A percentile compares a stretch with the other conserved stretches of the same genome.
These are phyloP conservation scores for Amanita molliuscula DNA, from an alignment of 768 basidiomycete genomes.

Conservation along the genomic window DNA sequence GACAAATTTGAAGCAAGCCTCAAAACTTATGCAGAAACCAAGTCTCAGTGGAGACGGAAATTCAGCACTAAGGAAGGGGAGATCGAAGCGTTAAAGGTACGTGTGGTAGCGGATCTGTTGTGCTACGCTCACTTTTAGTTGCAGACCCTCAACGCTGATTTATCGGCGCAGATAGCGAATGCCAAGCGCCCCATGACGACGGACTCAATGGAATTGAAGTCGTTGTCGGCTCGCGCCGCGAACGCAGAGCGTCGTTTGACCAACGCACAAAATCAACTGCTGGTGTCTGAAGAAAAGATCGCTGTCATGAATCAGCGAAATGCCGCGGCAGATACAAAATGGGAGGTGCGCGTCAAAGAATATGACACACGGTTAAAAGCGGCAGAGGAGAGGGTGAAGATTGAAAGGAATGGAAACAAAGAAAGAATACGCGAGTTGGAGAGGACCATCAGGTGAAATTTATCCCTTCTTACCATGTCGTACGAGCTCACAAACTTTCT, in stretches of 20 bases:
- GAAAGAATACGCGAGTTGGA: constrained; percentile 71
- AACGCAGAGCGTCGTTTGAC: constrained; percentile 86
- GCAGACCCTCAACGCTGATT: constrained; percentile 65
- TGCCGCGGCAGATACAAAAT: constrained; percentile 68
- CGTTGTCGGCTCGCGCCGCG: constrained; percentile 60
- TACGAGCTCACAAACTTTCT: constrained; percentile 1
- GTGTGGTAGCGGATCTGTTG: constrained; percentile 9
- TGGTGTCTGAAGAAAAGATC: constrained; percentile 78
- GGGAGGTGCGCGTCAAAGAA: constrained; percentile 93
- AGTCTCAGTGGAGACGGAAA: constrained; percentile 76
- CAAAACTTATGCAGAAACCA: constrained; percentile 73
- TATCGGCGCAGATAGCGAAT: constrained; percentile 56
- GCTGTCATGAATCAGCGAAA: constrained; percentile 65
- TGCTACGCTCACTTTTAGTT: neutral
- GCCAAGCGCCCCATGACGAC: constrained; percentile 49
- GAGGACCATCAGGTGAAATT: constrained; percentile 50
- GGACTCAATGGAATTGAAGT: constrained; percentile 61
- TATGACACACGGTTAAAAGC: constrained; percentile 74
- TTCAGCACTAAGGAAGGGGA: constrained; percentile 82
- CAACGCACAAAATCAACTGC: constrained; percentile 76
- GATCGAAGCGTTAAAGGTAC: constrained; percentile 75
- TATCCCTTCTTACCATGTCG: constrained; percentile 1
- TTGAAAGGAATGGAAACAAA: constrained; percentile 89
- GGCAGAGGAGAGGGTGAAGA: constrained; percentile 87
- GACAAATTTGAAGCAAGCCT: constrained; percentile 87